Base-by-base conservation (phyloP, 2,329 filamentous ascomycete species). In the Plenodomus tracheiphilus region DNA sequence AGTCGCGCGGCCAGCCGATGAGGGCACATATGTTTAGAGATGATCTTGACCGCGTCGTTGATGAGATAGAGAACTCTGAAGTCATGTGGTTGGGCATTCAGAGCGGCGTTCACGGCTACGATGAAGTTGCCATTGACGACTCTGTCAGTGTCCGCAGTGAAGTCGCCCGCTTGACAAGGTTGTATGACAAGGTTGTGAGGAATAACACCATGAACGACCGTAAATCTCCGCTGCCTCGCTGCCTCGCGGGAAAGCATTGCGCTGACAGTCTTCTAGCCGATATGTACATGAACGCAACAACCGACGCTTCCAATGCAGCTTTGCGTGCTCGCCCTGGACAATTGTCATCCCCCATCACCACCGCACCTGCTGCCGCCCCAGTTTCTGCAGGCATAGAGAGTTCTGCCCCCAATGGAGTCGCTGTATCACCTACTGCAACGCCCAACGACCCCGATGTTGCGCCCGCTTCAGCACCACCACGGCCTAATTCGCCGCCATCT, bases 41-140 rank as follows among this genome's bases (percentile, higher is more conserved):
- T 54, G 72, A 75, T 48, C 62, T 75, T 2, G 71, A 72, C 18
- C 61, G 73, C 11, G 70, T 66, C 2, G 71, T 75, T 2, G 72
- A 75, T 37, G 72, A 75, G 61, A 74, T 74, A 46, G 71, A 75
- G 52, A 74, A 73, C 38, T 70, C 66, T 2, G 72, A 72, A 13
- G 62, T 69, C 16, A 75, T 75, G 72, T 74, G 75, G 75, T 57
- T 73, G 22, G 75, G 75, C 15, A 77, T 78, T 28, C 65, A 65
- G 28, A 66, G 66, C n/a, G 65, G 65, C 2, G 64, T 72, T 10
- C 74, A 78, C 46, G 75, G 75, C 10, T 78, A 77, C 54, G 72
- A 75, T 47, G 75, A 75, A 34, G 75, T 78, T 36, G 74, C 76
- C 43, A 75, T 71, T 2, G 75, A 76, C 28, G 71, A n/a, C n/a